Evolutionary conservation across 345 rosid genomes (phyloP).

Genomic region (Carallia brachiata): DNA sequence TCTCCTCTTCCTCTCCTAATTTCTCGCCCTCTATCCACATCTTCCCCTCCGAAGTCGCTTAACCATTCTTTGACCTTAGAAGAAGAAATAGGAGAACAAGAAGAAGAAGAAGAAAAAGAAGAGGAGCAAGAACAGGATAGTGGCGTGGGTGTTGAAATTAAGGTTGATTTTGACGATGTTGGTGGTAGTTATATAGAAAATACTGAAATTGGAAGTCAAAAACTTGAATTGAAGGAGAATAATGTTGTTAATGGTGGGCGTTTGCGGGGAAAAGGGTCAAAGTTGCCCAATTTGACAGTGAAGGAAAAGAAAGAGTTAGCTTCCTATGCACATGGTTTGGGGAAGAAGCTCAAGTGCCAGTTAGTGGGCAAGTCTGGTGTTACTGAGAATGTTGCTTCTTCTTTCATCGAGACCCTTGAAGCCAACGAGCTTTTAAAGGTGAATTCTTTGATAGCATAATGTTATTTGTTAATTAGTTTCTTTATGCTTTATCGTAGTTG

Average conservation of each 20-base stretch:
- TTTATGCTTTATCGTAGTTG: background rate
- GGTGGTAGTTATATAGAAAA: slow-evolving; percentile 3
- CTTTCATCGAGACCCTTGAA: slow-evolving; percentile 74
- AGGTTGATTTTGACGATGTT: background rate
- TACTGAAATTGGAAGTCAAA: background rate
- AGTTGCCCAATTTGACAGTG: slow-evolving; percentile 43
- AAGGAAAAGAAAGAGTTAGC: slow-evolving; percentile 90
- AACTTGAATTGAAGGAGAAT: background rate
- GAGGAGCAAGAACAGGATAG: background rate
- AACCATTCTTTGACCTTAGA: background rate
- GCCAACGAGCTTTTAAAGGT: slow-evolving; percentile 86
- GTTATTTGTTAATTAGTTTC: background rate
- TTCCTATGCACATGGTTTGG: slow-evolving; percentile 70
- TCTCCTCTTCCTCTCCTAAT: background rate
- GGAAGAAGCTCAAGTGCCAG: slow-evolving; percentile 73
- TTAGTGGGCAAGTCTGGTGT: slow-evolving; percentile 84
- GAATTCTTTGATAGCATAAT: background rate
- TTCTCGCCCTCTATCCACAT: background rate
- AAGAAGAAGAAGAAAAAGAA: slow-evolving; percentile 4
- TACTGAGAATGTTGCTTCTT: slow-evolving; percentile 54
- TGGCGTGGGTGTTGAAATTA: background rate
- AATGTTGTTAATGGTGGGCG: background rate
- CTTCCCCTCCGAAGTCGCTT: background rate
- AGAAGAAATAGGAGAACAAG: slow-evolving; percentile 11
- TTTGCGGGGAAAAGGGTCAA: background rate